Conservation (phyloP, 176 grass and related monocot genomes). For the Cenchrus purpureus region DNA sequence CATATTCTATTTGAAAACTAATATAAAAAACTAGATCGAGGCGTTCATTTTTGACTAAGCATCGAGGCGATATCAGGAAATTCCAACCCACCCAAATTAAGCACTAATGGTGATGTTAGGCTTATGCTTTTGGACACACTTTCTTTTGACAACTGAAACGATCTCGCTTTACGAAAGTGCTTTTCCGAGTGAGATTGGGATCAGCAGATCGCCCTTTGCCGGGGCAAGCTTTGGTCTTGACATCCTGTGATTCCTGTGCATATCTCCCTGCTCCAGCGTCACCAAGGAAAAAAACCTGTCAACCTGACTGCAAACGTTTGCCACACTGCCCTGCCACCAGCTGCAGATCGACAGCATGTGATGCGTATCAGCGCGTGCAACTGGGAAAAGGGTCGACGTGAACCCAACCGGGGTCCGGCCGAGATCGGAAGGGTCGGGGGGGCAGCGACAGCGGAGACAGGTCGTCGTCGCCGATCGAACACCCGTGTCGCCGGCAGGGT, state of each 20-base stretch:
- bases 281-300: background rate
- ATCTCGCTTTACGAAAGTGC: background rate
- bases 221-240: background rate
- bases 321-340: background rate
- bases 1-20: background rate
- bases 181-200: background rate
- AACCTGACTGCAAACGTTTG: slow-evolving; percentile 12
- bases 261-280: background rate
- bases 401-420: background rate
- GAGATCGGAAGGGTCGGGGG: background rate
- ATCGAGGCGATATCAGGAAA: background rate
- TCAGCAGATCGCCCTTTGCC: background rate
- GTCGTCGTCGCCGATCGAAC: background rate
- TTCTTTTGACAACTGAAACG: background rate
- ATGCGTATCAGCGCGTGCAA: slow-evolving; percentile 12
- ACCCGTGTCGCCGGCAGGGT: slow-evolving; percentile 18
- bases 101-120: background rate
- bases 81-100: background rate
- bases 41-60: background rate
- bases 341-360: slow-evolving; percentile 3
- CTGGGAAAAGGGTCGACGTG: background rate
- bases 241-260: background rate
- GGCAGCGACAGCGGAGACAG: slow-evolving; percentile 27
- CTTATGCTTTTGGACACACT: background rate
- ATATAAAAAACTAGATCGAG: background rate